A percentile compares a stretch with the other conserved stretches of the same genome.
These are phyloP conservation scores for Rhizopogon salebrosus DNA, from an alignment of 768 basidiomycete species.

Conservation along the genomic window DNA sequence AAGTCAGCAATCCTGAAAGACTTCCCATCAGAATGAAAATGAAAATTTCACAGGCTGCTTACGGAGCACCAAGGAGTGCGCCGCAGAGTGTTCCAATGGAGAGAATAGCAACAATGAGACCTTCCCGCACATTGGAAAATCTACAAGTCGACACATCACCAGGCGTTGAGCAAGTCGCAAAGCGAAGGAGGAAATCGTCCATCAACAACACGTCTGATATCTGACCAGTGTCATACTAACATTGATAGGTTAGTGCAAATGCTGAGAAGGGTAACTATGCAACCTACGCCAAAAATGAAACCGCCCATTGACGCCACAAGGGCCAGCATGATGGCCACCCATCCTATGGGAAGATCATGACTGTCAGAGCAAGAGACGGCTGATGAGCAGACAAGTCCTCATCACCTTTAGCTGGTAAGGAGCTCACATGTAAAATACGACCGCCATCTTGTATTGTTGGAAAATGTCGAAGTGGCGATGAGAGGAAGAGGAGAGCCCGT, in stretches of 20 bases:
- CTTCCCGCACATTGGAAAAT: constrained; percentile 53
- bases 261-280: background rate
- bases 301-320: constrained; percentile 69
- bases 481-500: too few species aligned
- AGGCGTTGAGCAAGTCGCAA: constrained; percentile 45
- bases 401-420: background rate
- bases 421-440: constrained; percentile 14
- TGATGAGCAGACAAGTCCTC: background rate
- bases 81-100: constrained; percentile 66
- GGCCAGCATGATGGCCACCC: constrained; percentile 60
- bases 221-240: constrained; percentile 69
- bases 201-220: constrained; percentile 75
- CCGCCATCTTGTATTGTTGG: constrained; percentile 5
- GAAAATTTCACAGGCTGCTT: constrained; percentile 21
- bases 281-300: constrained; percentile 48
- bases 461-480: too few species aligned
- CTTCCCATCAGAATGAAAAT: background rate
- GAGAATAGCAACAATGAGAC: constrained; percentile 68
- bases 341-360: constrained; percentile 57
- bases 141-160: constrained; percentile 37
- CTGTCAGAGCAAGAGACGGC: constrained; percentile 28
- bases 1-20: constrained; percentile 49
- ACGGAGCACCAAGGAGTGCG: constrained; percentile 59
- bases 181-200: constrained; percentile 61
- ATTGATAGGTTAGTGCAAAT: background rate